Base-by-base conservation (phyloP, 2,329 filamentous ascomycete species). In the Claviceps sorghi region DNA sequence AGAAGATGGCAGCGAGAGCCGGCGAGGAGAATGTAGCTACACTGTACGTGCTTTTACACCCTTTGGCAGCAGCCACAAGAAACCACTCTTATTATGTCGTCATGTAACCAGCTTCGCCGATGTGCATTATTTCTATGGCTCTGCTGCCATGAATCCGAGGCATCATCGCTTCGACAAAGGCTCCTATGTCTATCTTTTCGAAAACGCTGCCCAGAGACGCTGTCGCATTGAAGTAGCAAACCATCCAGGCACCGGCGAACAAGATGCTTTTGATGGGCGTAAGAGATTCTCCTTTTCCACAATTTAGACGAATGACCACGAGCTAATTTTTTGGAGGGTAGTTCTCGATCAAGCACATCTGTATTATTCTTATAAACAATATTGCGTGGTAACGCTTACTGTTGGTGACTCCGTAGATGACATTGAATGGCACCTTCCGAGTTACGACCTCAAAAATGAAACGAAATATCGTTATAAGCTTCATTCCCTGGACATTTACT, bases 81-180 rank as follows among this genome's bases (percentile, higher is more conserved):
- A 43, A 22, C 4, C 10, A 22, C 29, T 32, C 48, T 50, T n/a
- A 50, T 22, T 13, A 42, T 43, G 9, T 13, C 26, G 10, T 6
- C 11, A 32, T 36, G 38, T 44, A 17, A 44, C 10, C 19, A 90
- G 86, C 61, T 89, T 87, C 61, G 84, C 79, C 56, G 86, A 91
- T 62, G 65, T 89, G 51, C 86, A 90, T 65, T 90, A 89, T 67
- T 88, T 82, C 67, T 88, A 89, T 68, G 76, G 78, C 29, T 76
- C 81, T n/a, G 81, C 83, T 2, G 74, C 75, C 6, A 72, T 76
- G 53, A 80, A 76, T 53, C 85, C 86, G 32, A 79, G 76, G n/a
- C 86, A 90, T 65, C 84, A 90, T 66, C 81, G 86, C 50, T 90
- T 91, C 65, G 83, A 88, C 66, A 86, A 85, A 65, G 78, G 82